Evolutionary conservation across 257 asterid genomes (phyloP).

Genomic region (Solanum pennellii): DNA sequence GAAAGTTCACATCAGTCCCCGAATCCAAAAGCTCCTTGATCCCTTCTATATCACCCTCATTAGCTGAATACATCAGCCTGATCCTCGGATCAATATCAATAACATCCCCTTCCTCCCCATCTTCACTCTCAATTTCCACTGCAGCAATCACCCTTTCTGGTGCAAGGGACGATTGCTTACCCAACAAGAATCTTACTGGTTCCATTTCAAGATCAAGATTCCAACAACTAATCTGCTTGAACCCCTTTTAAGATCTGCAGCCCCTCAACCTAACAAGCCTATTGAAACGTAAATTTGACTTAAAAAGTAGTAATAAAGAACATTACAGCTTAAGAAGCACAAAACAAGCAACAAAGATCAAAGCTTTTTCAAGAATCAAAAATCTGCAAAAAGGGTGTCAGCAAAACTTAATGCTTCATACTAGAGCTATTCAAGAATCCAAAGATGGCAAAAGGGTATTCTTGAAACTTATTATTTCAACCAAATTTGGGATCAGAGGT

Average conservation of each 20-base stretch:
- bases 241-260: background rate
- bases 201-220: constrained; percentile 34
- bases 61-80: constrained; percentile 72
- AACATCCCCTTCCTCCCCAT: constrained; percentile 24
- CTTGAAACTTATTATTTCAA: background rate
- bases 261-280: background rate
- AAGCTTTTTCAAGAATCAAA: background rate
- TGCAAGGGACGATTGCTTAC: constrained; percentile 92
- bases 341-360: background rate
- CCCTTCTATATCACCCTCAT: constrained; percentile 84
- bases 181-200: constrained; percentile 33
- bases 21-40: constrained; percentile 60
- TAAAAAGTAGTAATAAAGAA: background rate
- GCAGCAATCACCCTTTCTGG: constrained; percentile 45
- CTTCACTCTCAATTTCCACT: constrained; percentile 35
- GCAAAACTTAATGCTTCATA: background rate
- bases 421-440: background rate
- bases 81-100: constrained; percentile 62
- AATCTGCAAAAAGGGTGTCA: background rate
- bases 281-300: background rate
- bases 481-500: background rate
- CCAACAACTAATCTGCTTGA: background rate
- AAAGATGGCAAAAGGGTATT: background rate
- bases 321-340: background rate
- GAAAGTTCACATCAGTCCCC: constrained; percentile 66